These are phyloP conservation scores for Magnusiomyces tetraspermus DNA, from an alignment of 1,139 yeast genomes.

Conservation along the genomic window DNA sequence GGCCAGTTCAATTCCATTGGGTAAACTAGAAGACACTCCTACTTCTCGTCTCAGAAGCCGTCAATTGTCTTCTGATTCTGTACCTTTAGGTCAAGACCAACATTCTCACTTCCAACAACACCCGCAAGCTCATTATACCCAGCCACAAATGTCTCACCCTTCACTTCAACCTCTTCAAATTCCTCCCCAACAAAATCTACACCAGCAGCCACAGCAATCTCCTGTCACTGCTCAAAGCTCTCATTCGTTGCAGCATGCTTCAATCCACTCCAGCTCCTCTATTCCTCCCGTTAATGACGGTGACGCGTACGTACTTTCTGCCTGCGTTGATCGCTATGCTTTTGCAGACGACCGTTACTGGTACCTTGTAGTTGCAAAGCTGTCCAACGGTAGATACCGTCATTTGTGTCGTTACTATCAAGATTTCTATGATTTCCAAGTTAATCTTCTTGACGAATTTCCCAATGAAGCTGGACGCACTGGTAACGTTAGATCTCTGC, in stretches of 20 bases:
- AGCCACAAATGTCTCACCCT: constrained; percentile 9
- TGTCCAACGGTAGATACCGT: constrained; percentile 61
- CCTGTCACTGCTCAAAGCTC: constrained; percentile 11
- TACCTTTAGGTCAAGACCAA: constrained; percentile 4
- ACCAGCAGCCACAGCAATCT: constrained; percentile 2
- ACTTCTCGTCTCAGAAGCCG: constrained; percentile 12
- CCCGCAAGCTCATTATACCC: constrained; percentile 10
- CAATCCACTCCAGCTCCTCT: neutral
- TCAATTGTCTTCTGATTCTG: constrained; percentile 8
- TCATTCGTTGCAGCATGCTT: constrained; percentile 9
- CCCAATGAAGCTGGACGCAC: constrained; percentile 91
- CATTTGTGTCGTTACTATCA: constrained; percentile 84
- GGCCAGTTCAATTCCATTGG: constrained; percentile 79
- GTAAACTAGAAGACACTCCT: constrained; percentile 34
- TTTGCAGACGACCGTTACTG: constrained; percentile 84
- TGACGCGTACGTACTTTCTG: constrained; percentile 36
- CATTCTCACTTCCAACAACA: constrained; percentile 7
- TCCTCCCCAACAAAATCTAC: neutral
- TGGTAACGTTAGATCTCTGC: constrained; percentile 68
- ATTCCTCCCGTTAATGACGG: neutral
- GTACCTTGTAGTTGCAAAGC: constrained; percentile 64
- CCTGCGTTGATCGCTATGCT: constrained; percentile 72
- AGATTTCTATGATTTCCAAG: constrained; percentile 93
- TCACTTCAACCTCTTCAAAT: neutral
- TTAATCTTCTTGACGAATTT: constrained; percentile 68